Evolutionary conservation across 257 asterid genomes (phyloP), one percentile per base, ranked within the genome.

Genomic region (Misopates orontium): DNA sequence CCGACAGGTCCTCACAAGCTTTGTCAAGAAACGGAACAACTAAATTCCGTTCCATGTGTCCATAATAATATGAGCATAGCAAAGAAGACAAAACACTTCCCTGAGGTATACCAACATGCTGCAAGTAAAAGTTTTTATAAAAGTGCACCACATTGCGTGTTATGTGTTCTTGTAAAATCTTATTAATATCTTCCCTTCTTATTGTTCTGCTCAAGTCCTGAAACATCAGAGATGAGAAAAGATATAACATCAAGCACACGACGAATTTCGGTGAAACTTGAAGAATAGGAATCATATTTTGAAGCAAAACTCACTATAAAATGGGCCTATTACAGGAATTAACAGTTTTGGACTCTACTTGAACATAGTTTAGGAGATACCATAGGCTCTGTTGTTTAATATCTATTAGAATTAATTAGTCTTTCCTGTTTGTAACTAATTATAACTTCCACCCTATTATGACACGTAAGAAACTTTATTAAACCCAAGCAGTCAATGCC

Each of bases 31-130:
- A 90, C 45, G 97, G 97, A 69, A 74, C 79, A 53, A 93, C 45
- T 40, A 84, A 77, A 32, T 81, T 81, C 28, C 76, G 82, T 67
- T 93, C 99, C 85, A 93, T 84, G 75, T 90, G 85, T 23, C 87
- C 99, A 58, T 83, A 93, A 78, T 90, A 93, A 62, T 74, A 79
- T 11, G 99, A 93, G 77, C 96, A 93, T 28, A 93, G 92, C 74
- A 90, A 71, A 69, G 97, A 50, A 50, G 99, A 93, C 64, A 90
- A 39, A 68, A 87, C 71, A 75, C 99, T 82, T 59, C 99, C 99
- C 74, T 93, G 99, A 47, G 99, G 88, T 75, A 93, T 93, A 60
- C 99, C 99, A 45, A 87, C 77, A 21, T 56, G 60, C 80, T 93
- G 99, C 81, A 76, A 70, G 85, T 77, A 93, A 77, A 86, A 83